Evolutionary conservation across 106 monocot species (phyloP), one percentile per base, ranked within the genome.

Genomic region (Hemerocallis citrina): DNA sequence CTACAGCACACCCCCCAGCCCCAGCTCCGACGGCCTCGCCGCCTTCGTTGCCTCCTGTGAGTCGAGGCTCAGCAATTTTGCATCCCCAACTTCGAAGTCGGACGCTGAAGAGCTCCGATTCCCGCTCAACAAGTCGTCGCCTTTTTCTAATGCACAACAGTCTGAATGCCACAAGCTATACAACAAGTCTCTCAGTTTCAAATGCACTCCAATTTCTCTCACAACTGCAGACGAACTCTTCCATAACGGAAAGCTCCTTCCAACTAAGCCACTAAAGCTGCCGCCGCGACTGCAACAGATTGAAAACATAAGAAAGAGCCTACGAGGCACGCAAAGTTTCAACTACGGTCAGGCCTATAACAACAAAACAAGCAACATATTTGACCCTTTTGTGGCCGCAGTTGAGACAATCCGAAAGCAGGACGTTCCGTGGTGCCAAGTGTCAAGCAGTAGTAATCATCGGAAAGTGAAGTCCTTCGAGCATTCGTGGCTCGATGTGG

Each of bases 41-140:
- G n/a, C 57, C 21, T 57, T 57, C 57, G 57, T 57, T 35, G 19
- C 36, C 5, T 10, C 11, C 9, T 57, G 57, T 10, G 57, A 35
- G 21, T 57, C 57, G 57, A 34, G 57, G 13, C 57, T 57, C 3
- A 30, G 31, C 4, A 32, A 52, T 14, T 28, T 29, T 4, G n/a
- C 7, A 6, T 9, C 30, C 54, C 6, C 56, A 34, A 1, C 8
- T 17, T 4, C 56, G 33, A 32, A 3, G 17, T 34, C 56, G 7
- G 32, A 3, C 34, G 11, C 22, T 0, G 49, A 52, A 52, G 24
- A 2, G n/a, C n/a, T n/a, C n/a, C n/a, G n/a, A n/a, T n/a, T n/a
- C n/a, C n/a, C n/a, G n/a, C n/a, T n/a, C n/a, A n/a, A n/a, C n/a
- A n/a, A n/a, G n/a, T n/a, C n/a, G n/a, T n/a, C n/a, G n/a, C n/a